Evolutionary conservation across 129 eudicot genomes (phyloP), one percentile per base, ranked within the genome.

Genomic region (Apium graveolens): DNA sequence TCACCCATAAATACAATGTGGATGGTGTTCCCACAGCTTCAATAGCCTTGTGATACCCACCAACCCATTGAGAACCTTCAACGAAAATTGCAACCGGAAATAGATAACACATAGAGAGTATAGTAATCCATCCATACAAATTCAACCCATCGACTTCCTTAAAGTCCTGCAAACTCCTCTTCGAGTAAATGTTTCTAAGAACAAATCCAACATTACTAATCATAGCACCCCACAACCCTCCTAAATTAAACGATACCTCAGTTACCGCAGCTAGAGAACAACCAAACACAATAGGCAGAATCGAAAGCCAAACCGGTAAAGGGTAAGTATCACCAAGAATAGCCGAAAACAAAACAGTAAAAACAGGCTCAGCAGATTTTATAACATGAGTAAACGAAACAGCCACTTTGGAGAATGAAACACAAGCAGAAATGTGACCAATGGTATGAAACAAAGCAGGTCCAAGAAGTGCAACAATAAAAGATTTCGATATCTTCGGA

Each of bases 351-450:
- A 95, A 46, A 26, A 95, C 98, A 18, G 97, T 85, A 63, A 95
- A 91, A 44, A 87, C 98, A 42, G 98, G 98, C 75, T 95, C 98
- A 0, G 98, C 93, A 1, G 98, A 95, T 76, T 95, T 95, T 21
- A 95, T 95, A 7, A 95, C 98, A 86, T 95, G 98, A 24, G 98
- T 95, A 84, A 95, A 95, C 11, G 98, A 95, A 80, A 95, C 98
- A 69, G 98, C 98, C 18, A 95, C 98, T 80, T 95, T 95, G 1
- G 98, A 95, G 86, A 95, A 95, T 6, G 98, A 95, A 78, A 95
- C 98, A 80, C 98, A 95, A 11, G 98, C 98, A 45, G 98, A 95
- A 39, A 95, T 95, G 83, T 95, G 98, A 66, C 98, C 98, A 75
- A 95, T 83, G 1, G 98, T 91, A 88, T 95, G 98, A 80, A 95